Conservation (phyloP, 371 early-diverging fungal genomes). For the Rhizopus delemar region DNA sequence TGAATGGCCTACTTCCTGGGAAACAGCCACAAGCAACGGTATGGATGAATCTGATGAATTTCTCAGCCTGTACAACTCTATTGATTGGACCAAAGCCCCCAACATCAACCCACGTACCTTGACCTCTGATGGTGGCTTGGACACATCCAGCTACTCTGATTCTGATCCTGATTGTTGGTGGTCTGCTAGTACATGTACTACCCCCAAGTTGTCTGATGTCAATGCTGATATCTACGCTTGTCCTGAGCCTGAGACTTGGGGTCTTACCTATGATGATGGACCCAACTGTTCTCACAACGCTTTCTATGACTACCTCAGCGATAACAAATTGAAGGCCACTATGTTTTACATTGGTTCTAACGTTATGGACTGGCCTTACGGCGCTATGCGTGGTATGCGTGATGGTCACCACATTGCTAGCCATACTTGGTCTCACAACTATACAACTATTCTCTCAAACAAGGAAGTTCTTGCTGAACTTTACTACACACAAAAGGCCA, state of each 20-base stretch:
- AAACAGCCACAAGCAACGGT: constrained; percentile 42
- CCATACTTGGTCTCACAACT: constrained; percentile 63
- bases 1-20: constrained; percentile 49
- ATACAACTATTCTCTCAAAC: constrained; percentile 54
- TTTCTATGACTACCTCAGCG: constrained; percentile 46
- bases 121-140: constrained; percentile 30
- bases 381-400: constrained; percentile 50
- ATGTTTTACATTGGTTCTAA: constrained; percentile 46
- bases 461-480: constrained; percentile 62
- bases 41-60: constrained; percentile 46
- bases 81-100: constrained; percentile 51
- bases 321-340: constrained; percentile 26
- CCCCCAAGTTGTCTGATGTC: constrained; percentile 36
- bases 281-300: constrained; percentile 57
- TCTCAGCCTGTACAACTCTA: constrained; percentile 41
- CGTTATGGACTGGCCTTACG: constrained; percentile 51
- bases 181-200: constrained; percentile 38
- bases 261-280: constrained; percentile 52
- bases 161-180: constrained; percentile 50
- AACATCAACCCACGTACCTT: constrained; percentile 32
- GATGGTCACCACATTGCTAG: constrained; percentile 56
- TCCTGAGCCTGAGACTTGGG: constrained; percentile 50
- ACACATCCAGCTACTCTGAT: constrained; percentile 31
- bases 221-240: constrained; percentile 42
- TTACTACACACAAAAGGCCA: constrained; percentile 52